Evolutionary conservation across 78 protist genomes (phyloP), one percentile per base, ranked within the genome.

Genomic region (Monosiga brevicollis): DNA sequence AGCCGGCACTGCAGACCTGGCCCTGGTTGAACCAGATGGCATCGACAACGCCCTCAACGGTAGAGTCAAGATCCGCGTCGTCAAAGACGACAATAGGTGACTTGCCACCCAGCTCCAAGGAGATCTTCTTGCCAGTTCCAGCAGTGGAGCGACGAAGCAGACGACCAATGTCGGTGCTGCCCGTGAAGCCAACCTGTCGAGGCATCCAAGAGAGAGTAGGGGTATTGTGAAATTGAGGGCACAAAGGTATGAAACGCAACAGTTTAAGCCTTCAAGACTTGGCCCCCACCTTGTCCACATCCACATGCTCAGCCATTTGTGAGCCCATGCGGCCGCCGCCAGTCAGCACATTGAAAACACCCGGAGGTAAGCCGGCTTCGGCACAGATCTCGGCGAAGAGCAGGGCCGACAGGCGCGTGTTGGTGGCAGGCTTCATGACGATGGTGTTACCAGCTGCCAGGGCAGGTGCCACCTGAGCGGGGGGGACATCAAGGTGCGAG

Each of bases 171-270:
- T 38, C 75, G 70, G 91, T 87, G 9, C 85, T 81, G 1, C 96
- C 98, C 29, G 96, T 95, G 74, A 95, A 92, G 26, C 94, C 88
- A n/a, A n/a, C n/a, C n/a, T n/a, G n/a, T n/a, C n/a, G n/a, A n/a
- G n/a, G n/a, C 36, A 80, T 38, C 81, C 36, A n/a, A n/a, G n/a
- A n/a, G n/a, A n/a, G n/a, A n/a, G n/a, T n/a, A n/a, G n/a, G n/a
- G n/a, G n/a, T n/a, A n/a, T n/a, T n/a, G n/a, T n/a, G n/a, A n/a
- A n/a, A n/a, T n/a, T n/a, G n/a, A n/a, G n/a, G n/a, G n/a, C n/a
- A n/a, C n/a, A n/a, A n/a, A n/a, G n/a, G n/a, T n/a, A n/a, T n/a
- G n/a, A n/a, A n/a, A n/a, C n/a, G n/a, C n/a, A n/a, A n/a, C n/a
- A n/a, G n/a, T n/a, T n/a, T n/a, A n/a, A n/a, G n/a, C n/a, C n/a